phyloP scores from a whole-genome alignment of 2,329 filamentous ascomycete species.

The Microsporum audouinii region DNA sequence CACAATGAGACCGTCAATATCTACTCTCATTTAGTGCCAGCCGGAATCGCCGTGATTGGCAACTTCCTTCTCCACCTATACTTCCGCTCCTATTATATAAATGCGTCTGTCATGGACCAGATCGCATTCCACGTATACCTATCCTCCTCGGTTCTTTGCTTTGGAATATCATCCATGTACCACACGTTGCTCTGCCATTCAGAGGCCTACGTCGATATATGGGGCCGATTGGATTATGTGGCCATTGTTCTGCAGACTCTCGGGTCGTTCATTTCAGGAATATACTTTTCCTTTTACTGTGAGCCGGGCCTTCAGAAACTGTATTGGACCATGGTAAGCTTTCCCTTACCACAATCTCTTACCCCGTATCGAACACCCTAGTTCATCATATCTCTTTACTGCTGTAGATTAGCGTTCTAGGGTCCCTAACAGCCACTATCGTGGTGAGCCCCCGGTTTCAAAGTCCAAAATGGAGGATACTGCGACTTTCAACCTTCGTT shows the following conservation, averaged over 20 bases:
- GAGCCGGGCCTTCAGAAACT: constrained; percentile 18
- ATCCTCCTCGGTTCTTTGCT: constrained; percentile 25
- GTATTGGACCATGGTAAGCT: constrained; percentile 28
- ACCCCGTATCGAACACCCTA: background rate
- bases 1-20: constrained; percentile 37
- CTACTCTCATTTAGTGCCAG: constrained; percentile 21
- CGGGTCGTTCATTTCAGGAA: constrained; percentile 26
- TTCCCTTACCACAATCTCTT: background rate
- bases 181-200: constrained; percentile 28
- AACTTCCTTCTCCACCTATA: background rate
- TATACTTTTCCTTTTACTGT: constrained; percentile 29
- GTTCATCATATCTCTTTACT: background rate
- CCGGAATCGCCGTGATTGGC: constrained; percentile 29
- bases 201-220: constrained; percentile 15
- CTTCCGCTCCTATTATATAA: background rate
- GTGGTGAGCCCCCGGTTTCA: constrained; percentile 28
- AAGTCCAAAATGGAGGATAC: constrained; percentile 19
- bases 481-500: constrained; percentile 22
- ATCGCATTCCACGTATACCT: constrained; percentile 15
- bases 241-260: constrained; percentile 25
- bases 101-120: constrained; percentile 7
- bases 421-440: constrained; percentile 21
- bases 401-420: constrained; percentile 22
- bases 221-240: constrained; percentile 24
- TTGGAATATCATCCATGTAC: constrained; percentile 22